Evolutionary conservation across 129 eudicot genomes (phyloP), one percentile per base, ranked within the genome.

Genomic region (Escallonia rubra): DNA sequence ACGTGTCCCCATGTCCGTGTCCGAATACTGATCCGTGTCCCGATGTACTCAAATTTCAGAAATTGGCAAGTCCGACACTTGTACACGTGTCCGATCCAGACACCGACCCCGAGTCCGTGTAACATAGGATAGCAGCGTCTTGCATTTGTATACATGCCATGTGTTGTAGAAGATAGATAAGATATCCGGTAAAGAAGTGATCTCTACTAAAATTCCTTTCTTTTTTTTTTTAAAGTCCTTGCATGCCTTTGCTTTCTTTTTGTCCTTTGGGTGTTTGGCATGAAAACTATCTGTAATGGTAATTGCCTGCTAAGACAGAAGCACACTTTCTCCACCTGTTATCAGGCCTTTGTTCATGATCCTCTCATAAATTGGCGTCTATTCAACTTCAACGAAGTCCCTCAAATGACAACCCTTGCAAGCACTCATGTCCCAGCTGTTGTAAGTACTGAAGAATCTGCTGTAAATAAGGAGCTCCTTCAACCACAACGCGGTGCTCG

Each of bases 311-410:
- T 64, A 51, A 57, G 44, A 38, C 14, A 4, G 61, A 34, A 40
- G 45, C 39, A 16, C 46, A 65, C 34, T 42, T 52, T 15, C 50
- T 58, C 49, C 10, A 16, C 40, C 43, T 66, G 44, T 55, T 69
- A 77, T 53, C 75, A 94, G 99, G 99, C 99, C 23, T 94, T 94
- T 63, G 99, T 94, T 69, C 99, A 94, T 65, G 99, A 94, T 52
- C 99, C 99, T 10, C 96, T 94, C 43, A 90, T 94, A 72, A 94
- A 94, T 56, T 94, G 99, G 99, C 97, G 99, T 71, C 90, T 94
- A 52, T 89, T 94, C 85, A 85, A 90, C 80, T 83, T 87, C 82
- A 94, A 90, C 44, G 99, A 90, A 84, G 97, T 90, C 46, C 86
- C 99, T 3, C 96, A 90, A 79, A 81, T 87, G 86, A 76, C 98